Conservation (phyloP, 129 eudicot species). For the Artemisia annua region DNA sequence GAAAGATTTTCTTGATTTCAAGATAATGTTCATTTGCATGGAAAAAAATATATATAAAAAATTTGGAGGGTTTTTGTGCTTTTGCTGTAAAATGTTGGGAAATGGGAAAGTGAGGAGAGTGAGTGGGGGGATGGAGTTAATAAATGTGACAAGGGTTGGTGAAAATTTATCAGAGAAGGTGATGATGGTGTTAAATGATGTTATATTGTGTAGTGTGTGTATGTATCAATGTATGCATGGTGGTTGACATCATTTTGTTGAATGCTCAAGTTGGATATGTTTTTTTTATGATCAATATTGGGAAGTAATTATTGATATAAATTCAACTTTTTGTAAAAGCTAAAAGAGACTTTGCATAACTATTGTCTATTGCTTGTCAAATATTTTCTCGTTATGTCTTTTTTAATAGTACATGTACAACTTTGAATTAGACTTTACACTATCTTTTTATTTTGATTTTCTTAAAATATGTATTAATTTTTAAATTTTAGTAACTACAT, state of each 20-base stretch:
- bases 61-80: slow-evolving; percentile 38
- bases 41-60: slow-evolving; percentile 38
- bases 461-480: no score
- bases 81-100: slow-evolving; percentile 13
- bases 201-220: slow-evolving; percentile 17
- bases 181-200: slow-evolving; percentile 54
- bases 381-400: neutral
- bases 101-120: neutral
- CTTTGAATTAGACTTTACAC: no score
- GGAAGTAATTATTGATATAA: slow-evolving; percentile 18
- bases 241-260: slow-evolving; percentile 26
- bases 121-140: slow-evolving; percentile 35
- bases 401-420: neutral
- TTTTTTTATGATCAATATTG: slow-evolving; percentile 24
- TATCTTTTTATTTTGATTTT: no score
- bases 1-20: slow-evolving; percentile 29
- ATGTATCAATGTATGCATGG: slow-evolving; percentile 26
- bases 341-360: slow-evolving; percentile 5
- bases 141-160: slow-evolving; percentile 58
- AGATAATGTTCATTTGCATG: slow-evolving; percentile 22
- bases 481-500: no score
- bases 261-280: slow-evolving; percentile 26
- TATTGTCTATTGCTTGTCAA: neutral
- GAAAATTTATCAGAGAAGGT: slow-evolving; percentile 32
- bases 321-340: slow-evolving; percentile 29